These are phyloP conservation scores for Trametes pubescens DNA, from an alignment of 1,284 basidiomycete species.

Conservation along the genomic window DNA sequence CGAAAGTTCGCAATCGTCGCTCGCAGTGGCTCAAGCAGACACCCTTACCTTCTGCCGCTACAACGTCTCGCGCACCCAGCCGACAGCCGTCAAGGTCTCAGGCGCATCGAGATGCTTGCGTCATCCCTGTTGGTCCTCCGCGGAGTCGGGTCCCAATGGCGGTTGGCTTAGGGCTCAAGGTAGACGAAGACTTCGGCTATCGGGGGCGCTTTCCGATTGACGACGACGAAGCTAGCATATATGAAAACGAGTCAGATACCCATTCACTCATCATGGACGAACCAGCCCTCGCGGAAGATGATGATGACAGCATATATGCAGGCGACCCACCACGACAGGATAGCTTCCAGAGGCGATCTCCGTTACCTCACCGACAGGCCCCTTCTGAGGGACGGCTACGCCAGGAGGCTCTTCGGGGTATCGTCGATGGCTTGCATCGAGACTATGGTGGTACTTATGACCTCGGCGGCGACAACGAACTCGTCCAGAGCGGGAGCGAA, in stretches of 20 bases:
- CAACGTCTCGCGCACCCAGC: background rate
- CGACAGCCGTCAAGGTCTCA: constrained; percentile 4
- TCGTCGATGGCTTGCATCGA: constrained; percentile 51
- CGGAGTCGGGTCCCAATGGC: background rate
- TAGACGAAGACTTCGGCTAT: constrained; percentile 16
- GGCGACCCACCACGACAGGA: constrained; percentile 6
- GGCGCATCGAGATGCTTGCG: constrained; percentile 5
- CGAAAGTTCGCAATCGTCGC: constrained; percentile 10
- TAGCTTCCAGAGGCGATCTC: background rate
- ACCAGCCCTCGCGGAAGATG: constrained; percentile 24
- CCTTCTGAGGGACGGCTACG: constrained; percentile 43
- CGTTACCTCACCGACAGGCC: constrained; percentile 17
- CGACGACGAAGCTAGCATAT: constrained; percentile 31
- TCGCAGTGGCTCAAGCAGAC: constrained; percentile 14
- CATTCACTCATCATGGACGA: constrained; percentile 31
- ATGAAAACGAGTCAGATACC: constrained; percentile 32
- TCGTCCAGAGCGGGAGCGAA: constrained; percentile 32
- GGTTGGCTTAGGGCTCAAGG: constrained; percentile 33
- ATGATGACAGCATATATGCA: constrained; percentile 29
- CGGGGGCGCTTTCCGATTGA: constrained; percentile 2
- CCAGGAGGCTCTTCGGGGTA: constrained; percentile 50
- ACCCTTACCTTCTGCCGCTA: background rate
- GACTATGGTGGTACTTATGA: constrained; percentile 23
- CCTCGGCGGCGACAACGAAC: constrained; percentile 5
- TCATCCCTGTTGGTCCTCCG: background rate